These are phyloP conservation scores for Acacia crassicarpa DNA, from an alignment of 306 rosid species.

Conservation along the genomic window DNA sequence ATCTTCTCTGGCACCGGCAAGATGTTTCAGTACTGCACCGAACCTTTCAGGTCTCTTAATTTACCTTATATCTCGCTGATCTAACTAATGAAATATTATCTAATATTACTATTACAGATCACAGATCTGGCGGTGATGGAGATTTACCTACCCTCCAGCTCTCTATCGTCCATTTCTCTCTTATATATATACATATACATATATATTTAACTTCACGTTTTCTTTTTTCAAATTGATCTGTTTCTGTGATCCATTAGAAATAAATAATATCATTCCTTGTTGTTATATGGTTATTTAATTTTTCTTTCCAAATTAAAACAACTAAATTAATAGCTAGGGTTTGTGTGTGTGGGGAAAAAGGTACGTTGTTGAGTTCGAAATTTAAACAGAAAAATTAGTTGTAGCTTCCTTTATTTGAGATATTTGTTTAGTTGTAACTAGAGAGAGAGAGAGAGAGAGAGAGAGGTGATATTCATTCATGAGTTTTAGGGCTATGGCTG, in stretches of 20 bases:
- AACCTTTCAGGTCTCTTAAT: constrained; percentile 40
- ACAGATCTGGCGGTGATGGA: no score
- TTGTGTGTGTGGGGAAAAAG: background rate
- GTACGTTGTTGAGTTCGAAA: background rate
- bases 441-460: background rate
- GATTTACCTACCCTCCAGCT: background rate
- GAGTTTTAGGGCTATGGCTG: constrained; percentile 16
- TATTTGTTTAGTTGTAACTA: background rate
- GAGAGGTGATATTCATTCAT: background rate
- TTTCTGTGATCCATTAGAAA: background rate
- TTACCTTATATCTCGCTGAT: background rate
- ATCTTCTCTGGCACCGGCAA: constrained; percentile 69
- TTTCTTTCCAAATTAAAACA: background rate
- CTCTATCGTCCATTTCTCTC: background rate
- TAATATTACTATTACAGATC: no score
- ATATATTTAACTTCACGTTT: background rate
- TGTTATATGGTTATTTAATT: background rate
- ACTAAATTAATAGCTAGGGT: background rate
- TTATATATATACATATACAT: no score
- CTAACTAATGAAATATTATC: no score
- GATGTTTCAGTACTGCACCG: constrained; percentile 51
- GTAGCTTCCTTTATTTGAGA: background rate
- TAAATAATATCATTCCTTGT: background rate
- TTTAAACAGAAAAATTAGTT: background rate
- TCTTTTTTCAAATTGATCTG: background rate